phyloP scores from a whole-genome alignment of 805 yeast species.

The Torulaspora indica region DNA sequence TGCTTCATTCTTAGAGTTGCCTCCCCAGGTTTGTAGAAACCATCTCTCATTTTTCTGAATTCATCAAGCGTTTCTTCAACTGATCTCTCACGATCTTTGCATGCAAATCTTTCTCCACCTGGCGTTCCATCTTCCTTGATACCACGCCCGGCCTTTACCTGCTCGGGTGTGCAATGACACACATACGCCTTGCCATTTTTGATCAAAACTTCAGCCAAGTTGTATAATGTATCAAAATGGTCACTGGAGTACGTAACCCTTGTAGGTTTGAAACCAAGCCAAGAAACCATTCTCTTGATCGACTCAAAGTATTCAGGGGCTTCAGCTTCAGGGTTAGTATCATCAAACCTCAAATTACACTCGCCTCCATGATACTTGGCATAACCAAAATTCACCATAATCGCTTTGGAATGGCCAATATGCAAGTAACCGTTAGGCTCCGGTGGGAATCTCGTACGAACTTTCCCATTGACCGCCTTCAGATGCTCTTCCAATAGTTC shows the following conservation, averaged over 20 bases:
- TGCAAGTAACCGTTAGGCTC: constrained; percentile 99
- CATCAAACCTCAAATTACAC: constrained; percentile 92
- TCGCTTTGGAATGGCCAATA: constrained; percentile 97
- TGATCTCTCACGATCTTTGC: constrained; percentile 67
- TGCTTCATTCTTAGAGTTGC: constrained; percentile 97
- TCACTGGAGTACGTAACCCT: constrained; percentile 94
- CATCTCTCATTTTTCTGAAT: constrained; percentile 89
- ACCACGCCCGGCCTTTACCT: constrained; percentile 87
- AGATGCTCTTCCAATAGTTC: constrained; percentile 80
- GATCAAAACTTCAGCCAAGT: constrained; percentile 79
- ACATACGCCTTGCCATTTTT: constrained; percentile 73
- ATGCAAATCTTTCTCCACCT: constrained; percentile 87
- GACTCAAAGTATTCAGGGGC: constrained; percentile 86
- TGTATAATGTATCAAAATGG: constrained; percentile 85
- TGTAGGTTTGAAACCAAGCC: constrained; percentile 96
- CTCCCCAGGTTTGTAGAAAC: constrained; percentile 80
- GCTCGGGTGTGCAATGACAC: constrained; percentile 89
- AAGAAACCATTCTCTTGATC: constrained; percentile 74
- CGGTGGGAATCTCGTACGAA: constrained; percentile 91
- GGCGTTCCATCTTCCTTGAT: constrained; percentile 84
- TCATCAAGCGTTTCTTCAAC: constrained; percentile 70
- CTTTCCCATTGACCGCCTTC: constrained; percentile 72
- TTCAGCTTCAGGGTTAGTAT: constrained; percentile 98
- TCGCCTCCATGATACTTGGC: constrained; percentile 82
- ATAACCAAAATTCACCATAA: constrained; percentile 96